Evolutionary conservation across 208 protist species (phyloP).

Genomic region (Trichomonas vaginalis): DNA sequence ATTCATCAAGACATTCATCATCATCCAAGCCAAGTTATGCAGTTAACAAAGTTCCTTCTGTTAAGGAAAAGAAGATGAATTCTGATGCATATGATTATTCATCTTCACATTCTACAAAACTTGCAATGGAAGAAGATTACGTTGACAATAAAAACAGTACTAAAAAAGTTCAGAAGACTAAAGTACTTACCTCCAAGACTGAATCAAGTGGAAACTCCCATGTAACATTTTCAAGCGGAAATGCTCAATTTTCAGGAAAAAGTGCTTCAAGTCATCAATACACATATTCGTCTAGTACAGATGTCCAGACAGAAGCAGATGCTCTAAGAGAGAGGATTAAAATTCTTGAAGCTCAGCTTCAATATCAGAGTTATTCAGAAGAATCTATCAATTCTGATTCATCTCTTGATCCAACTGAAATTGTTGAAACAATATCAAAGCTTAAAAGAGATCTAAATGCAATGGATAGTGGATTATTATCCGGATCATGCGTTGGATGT

Average conservation of each 20-base stretch:
- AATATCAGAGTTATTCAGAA: background rate
- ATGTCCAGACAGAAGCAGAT: background rate
- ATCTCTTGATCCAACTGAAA: background rate
- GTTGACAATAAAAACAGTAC: too few species aligned
- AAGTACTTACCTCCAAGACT: background rate
- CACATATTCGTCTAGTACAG: background rate
- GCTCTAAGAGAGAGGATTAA: background rate
- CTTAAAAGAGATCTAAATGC: background rate
- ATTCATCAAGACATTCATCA: background rate
- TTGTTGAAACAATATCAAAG: background rate
- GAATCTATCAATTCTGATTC: background rate
- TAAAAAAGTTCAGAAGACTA: too few species aligned
- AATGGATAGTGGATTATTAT: background rate
- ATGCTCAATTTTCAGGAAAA: background rate
- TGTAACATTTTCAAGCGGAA: background rate
- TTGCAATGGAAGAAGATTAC: background rate
- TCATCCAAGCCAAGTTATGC: background rate
- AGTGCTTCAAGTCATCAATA: background rate
- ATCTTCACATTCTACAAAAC: background rate
- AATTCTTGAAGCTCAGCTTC: background rate
- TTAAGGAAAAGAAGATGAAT: background rate
- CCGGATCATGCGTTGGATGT: background rate
- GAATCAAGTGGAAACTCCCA: background rate
- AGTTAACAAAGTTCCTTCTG: background rate
- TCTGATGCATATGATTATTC: background rate